Conservation (phyloP, 2,329 filamentous ascomycete genomes). For the Colletotrichum brevisporum region DNA sequence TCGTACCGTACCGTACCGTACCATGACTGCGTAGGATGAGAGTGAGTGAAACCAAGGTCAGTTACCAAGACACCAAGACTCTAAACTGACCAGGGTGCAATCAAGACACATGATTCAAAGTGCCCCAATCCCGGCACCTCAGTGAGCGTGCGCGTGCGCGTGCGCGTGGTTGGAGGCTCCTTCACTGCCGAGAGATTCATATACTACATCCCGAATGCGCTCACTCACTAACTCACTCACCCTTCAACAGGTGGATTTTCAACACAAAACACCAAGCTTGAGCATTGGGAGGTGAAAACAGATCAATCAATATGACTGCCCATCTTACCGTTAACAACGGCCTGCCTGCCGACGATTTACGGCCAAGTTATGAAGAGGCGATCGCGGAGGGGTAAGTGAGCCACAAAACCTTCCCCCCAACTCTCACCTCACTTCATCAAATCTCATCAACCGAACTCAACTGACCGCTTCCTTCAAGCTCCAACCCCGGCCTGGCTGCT, state of each 20-base stretch:
- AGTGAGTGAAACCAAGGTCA: neutral
- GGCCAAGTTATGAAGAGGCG: slow-evolving; percentile 31
- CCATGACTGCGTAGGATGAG: too few relatives aligned
- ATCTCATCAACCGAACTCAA: neutral
- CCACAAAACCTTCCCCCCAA: too few relatives aligned
- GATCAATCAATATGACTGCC: slow-evolving; percentile 2
- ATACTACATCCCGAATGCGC: too few relatives aligned
- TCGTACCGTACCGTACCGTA: too few relatives aligned
- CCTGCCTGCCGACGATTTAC: slow-evolving; percentile 11
- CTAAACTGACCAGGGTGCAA: slow-evolving; percentile 3
- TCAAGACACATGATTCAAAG: neutral
- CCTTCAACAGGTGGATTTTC: too few relatives aligned
- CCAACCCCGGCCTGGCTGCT: neutral
- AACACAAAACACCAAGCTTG: too few relatives aligned
- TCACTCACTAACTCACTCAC: too few relatives aligned
- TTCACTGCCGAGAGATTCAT: too few relatives aligned
- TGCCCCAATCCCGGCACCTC: neutral
- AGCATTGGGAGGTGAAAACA: too few relatives aligned
- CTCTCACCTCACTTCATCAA: too few relatives aligned
- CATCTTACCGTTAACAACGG: slow-evolving; percentile 1
- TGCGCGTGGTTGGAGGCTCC: too few relatives aligned
- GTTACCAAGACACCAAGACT: slow-evolving; percentile 6
- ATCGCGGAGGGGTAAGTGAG: slow-evolving; percentile 23
- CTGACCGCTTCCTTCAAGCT: neutral
- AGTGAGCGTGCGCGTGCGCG: neutral